Percentiles rank a stretch among this genome's conserved stretches.
Conservation (phyloP, 768 basidiomycete genomes). For the Ephemerocybe angulata region DNA sequence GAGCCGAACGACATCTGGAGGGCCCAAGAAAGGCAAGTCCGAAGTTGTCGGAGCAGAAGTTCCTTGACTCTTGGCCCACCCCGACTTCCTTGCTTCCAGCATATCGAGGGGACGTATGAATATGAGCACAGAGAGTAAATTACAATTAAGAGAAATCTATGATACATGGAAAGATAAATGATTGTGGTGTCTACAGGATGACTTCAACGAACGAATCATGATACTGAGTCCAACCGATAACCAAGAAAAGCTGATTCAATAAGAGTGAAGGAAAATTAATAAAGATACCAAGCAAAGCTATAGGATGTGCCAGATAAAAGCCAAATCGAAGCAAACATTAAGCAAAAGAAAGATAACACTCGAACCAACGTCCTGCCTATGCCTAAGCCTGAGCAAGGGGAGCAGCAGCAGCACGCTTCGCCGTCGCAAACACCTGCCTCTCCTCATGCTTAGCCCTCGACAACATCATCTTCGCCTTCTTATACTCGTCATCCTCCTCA, state of each 20-base stretch:
- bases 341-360: not conserved
- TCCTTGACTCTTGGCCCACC: too few species aligned
- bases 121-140: too few species aligned
- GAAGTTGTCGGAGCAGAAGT: too few species aligned
- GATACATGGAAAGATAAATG: too few species aligned
- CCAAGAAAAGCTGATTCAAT: not conserved
- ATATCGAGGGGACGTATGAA: too few species aligned
- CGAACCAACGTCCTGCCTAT: not conserved
- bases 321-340: not conserved
- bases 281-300: not conserved
- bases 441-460: conserved; percentile 40
- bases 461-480: conserved; percentile 52
- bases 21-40: too few species aligned
- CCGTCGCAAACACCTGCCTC: conserved; percentile 19
- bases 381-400: not conserved
- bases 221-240: too few species aligned
- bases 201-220: too few species aligned
- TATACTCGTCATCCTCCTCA: conserved; percentile 70
- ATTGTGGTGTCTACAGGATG: too few species aligned
- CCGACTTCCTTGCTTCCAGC: too few species aligned
- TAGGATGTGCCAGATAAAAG: not conserved
- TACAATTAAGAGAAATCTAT: too few species aligned
- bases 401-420: not conserved
- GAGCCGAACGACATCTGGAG: too few species aligned
- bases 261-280: not conserved